Evolutionary conservation across 1,284 basidiomycete species (phyloP).

Genomic region (Cryptococcus sp.): DNA sequence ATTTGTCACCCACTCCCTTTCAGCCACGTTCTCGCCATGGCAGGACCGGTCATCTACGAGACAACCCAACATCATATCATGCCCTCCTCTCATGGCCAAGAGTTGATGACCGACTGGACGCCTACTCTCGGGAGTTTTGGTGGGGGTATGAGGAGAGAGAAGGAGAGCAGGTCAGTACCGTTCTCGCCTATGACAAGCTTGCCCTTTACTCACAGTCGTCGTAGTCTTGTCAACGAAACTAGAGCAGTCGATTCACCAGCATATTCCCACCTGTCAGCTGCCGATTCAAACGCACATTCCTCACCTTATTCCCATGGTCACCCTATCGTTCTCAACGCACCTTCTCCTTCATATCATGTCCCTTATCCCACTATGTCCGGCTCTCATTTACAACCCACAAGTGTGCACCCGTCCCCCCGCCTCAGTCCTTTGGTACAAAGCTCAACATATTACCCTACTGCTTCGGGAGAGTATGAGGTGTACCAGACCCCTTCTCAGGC

Average conservation of each 20-base stretch:
- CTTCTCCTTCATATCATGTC: conserved; percentile 12
- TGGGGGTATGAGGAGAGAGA: conserved; percentile 13
- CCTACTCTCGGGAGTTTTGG: conserved; percentile 21
- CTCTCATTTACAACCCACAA: conserved; percentile 21
- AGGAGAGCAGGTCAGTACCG: conserved; percentile 17
- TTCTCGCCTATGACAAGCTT: neutral
- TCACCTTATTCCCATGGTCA: conserved; percentile 23
- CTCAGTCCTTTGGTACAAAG: conserved; percentile 18
- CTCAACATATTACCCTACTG: conserved; percentile 18
- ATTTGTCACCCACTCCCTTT: conserved; percentile 7
- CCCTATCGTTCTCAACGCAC: conserved; percentile 14
- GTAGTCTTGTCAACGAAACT: conserved; percentile 15
- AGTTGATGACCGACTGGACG: conserved; percentile 28
- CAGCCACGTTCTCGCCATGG: conserved; percentile 16
- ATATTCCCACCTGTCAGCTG: conserved; percentile 22
- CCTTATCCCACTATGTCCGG: conserved; percentile 20
- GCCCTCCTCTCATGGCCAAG: conserved; percentile 20
- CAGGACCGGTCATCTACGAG: conserved; percentile 24
- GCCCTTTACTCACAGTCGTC: neutral
- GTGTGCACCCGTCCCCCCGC: conserved; percentile 16
- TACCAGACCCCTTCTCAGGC: conserved; percentile 14
- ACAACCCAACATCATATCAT: conserved; percentile 12
- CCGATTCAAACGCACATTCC: conserved; percentile 13
- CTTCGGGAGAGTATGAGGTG: conserved; percentile 23
- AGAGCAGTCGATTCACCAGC: conserved; percentile 24